phyloP scores from a whole-genome alignment of 495 filamentous ascomycete genomes.

The Alectoria sarmentosa region DNA sequence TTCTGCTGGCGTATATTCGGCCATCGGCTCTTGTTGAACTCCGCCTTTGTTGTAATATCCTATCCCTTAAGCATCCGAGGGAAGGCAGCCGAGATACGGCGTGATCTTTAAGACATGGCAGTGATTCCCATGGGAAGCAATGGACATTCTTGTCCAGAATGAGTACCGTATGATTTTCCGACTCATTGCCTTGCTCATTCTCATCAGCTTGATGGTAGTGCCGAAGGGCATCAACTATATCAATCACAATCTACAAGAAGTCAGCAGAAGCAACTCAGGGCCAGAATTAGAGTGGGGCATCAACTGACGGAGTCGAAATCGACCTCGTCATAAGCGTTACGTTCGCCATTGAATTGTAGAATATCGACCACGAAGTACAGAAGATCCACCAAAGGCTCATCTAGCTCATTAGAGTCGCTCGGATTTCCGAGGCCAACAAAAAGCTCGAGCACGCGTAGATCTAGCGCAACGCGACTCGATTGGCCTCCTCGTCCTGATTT shows the following conservation, averaged over 20 bases:
- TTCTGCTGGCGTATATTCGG: conserved; percentile 41
- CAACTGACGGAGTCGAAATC: conserved; percentile 68
- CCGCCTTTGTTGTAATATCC: conserved; percentile 49
- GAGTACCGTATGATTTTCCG: conserved; percentile 77
- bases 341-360: conserved; percentile 91
- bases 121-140: conserved; percentile 89
- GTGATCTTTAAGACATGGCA: conserved; percentile 74
- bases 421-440: conserved; percentile 81
- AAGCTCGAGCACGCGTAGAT: conserved; percentile 63
- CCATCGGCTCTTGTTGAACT: conserved; percentile 31
- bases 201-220: conserved; percentile 60
- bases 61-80: conserved; percentile 66
- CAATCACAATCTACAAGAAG: conserved; percentile 56
- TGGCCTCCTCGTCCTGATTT: conserved; percentile 46
- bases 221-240: conserved; percentile 71
- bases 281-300: neutral
- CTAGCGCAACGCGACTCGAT: conserved; percentile 31
- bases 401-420: conserved; percentile 60
- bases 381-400: conserved; percentile 80
- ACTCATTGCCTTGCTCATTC: conserved; percentile 45
- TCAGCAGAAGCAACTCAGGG: conserved; percentile 19
- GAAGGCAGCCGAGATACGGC: conserved; percentile 81
- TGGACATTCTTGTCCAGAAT: conserved; percentile 91
- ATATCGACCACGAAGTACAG: conserved; percentile 96
- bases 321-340: conserved; percentile 95